A percentile compares a stretch with the other conserved stretches of the same genome.
Conservation (phyloP, 1,284 basidiomycete species). For the Paramarasmius palmivorus region DNA sequence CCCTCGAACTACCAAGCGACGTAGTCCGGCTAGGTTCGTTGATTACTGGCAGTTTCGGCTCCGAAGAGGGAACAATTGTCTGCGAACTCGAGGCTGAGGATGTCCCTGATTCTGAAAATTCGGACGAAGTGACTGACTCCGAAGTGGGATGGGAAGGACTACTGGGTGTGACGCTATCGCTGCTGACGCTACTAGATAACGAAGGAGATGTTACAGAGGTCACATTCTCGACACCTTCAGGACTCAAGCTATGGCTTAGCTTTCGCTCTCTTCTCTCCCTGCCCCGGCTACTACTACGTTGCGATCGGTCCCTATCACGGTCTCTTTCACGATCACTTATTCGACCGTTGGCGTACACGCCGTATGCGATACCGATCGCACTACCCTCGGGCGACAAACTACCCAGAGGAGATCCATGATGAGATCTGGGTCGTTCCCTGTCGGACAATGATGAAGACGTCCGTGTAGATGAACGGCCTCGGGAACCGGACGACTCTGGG, state of each 20-base stretch:
- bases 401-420: constrained; percentile 44
- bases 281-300: constrained; percentile 35
- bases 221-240: constrained; percentile 32
- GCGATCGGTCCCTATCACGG: constrained; percentile 24
- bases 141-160: constrained; percentile 1
- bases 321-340: constrained; percentile 32
- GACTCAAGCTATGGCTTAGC: constrained; percentile 50
- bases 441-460: constrained; percentile 48
- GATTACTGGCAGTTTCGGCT: background rate
- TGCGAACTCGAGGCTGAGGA: constrained; percentile 10
- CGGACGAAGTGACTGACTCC: background rate
- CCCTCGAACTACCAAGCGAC: constrained; percentile 9
- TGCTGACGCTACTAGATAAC: constrained; percentile 1
- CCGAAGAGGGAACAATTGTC: constrained; percentile 8
- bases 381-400: constrained; percentile 60
- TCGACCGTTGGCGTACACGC: constrained; percentile 29
- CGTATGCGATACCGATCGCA: constrained; percentile 31
- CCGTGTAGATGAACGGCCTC: constrained; percentile 60
- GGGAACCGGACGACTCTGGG: constrained; percentile 23
- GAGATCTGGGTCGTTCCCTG: constrained; percentile 32
- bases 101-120: background rate
- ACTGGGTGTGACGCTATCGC: background rate
- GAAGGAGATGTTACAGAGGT: constrained; percentile 12
- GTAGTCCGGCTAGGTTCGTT: background rate
- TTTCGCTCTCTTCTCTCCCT: constrained; percentile 47